Conservation (phyloP, 805 yeast species). For the Candida endomychidarum region DNA sequence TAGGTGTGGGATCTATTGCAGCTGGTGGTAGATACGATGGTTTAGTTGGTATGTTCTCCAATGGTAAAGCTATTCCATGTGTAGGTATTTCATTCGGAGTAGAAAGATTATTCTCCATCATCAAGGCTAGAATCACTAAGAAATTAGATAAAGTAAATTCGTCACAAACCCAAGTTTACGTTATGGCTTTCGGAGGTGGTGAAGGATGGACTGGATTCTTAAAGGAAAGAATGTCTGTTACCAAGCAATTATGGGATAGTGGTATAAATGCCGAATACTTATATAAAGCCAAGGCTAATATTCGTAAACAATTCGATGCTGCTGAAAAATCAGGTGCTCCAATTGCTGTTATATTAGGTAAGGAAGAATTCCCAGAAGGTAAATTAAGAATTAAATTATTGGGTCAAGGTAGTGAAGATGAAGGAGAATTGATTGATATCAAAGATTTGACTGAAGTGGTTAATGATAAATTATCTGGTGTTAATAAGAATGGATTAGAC, state of each 20-base stretch:
- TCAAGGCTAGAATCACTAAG: constrained; percentile 68
- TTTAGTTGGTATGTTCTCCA: constrained; percentile 94
- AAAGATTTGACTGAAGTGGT: constrained; percentile 57
- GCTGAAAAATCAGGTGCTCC: constrained; percentile 94
- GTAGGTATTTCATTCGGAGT: constrained; percentile 97
- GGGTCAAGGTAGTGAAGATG: constrained; percentile 88
- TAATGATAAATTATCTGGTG: constrained; percentile 31
- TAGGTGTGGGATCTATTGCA: constrained; percentile 97
- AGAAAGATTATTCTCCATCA: constrained; percentile 87
- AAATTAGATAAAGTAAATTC: constrained; percentile 69
- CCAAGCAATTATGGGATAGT: constrained; percentile 80
- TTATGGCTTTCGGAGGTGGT: constrained; percentile 99
- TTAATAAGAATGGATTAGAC: constrained; percentile 56
- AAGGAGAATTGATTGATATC: constrained; percentile 75
- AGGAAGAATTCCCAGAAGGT: constrained; percentile 85
- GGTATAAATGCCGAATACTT: constrained; percentile 90
- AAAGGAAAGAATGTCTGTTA: constrained; percentile 84
- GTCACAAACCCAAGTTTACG: constrained; percentile 86
- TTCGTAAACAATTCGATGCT: constrained; percentile 95
- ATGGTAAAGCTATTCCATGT: constrained; percentile 92
- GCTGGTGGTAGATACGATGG: constrained; percentile 99
- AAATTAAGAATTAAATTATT: constrained; percentile 81
- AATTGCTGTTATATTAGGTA: constrained; percentile 89
- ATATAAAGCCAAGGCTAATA: constrained; percentile 90
- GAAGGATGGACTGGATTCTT: constrained; percentile 92